Base-by-base conservation (phyloP, 345 rosid species). In the Stellera chamaejasme region DNA sequence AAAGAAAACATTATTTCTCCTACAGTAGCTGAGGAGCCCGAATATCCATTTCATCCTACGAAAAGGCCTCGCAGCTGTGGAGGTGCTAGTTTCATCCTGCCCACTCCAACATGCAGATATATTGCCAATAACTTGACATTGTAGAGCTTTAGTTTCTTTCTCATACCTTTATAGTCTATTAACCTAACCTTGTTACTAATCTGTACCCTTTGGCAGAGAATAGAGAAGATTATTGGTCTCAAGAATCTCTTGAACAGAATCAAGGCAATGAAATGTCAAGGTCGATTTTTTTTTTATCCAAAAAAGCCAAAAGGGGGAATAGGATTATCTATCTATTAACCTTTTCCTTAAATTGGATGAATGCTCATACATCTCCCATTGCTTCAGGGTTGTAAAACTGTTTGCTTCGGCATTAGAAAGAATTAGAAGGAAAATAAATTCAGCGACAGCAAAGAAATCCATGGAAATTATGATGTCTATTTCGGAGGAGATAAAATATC, bases 211-310 rank as follows among this genome's bases (percentile, higher is more conserved):
- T 45, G 63, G 58, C 73, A 77, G 97, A 75, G 58, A 60, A 52
- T 50, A 62, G 55, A 62, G 79, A 68, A 68, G 70, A 67, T 61
- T 76, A 73, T n/a, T 75, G 70, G 82, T 69, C 42, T 43, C 70
- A 59, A 68, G 87, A 71, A 67, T 64, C 67, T 55, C 64, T 72
- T 48, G 87, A 77, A 66, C 73, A 64, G 68, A 72, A 60, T 53
- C 78, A 70, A 64, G 84, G 72, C 71, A 85, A 79, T 69, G 99
- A 84, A 53, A 65, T 77, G 75, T 75, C 80, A 64, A 94, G 96
- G 97, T 90, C 63, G 66, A 53, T 66, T 23, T 67, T 52, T 59
- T 32, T 54, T 60, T 32, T 50, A 15, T 63, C 48, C 32, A 62
- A 43, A 25, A 43, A 11, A 52, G 50, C 53, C 41, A 11, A 32